Evolutionary conservation across 2,329 filamentous ascomycete species (phyloP), one percentile per base, ranked within the genome.

Genomic region (Sporothrix dimorphospora): DNA sequence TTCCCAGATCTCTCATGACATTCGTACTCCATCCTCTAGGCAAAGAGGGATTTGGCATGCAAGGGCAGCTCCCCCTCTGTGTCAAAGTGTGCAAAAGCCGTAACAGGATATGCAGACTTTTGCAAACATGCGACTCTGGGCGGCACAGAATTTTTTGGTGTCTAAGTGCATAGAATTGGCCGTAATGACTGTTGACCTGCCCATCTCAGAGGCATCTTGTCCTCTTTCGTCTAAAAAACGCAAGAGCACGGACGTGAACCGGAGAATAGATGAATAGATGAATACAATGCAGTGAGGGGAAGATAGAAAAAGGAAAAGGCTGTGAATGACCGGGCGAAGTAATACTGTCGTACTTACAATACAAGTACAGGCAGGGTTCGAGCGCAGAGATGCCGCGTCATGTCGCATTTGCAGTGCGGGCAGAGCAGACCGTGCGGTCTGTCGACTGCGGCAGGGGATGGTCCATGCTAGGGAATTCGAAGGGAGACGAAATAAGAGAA

Each of bases 361-460:
- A 30, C 8, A n/a, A 2, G n/a, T 40, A 30, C 8, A n/a, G 1
- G n/a, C 5, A 45, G 38, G 59, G 59, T 38, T 65, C 21, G 59
- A 65, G 59, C 59, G 59, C 14, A 65, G 21, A 45, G 38, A 16
- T 65, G 38, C 59, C 59, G 59, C 59, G 38, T 42, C n/a, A 19
- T 45, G 59, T 65, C n/a, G 59, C 9, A 65, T 65, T 61, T 65
- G 6, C 38, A 65, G 34, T 65, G n/a, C 19, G 55, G 30, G 30
- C 55, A 21, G 38, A 14, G n/a, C 9, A 45, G 59, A 45, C 59
- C 55, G 55, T 38, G 55, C 30, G 55, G 55, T 40, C 12, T 30
- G 24, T 3, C 30, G 12, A 30, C 21, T 55, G 24, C 24, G 51
- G 55, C 9, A 30, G 55, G 8, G 34, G 4, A 16, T 9, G 1